Percentiles rank a stretch among this genome's conserved stretches.
These are phyloP conservation scores for Prunus kanzakura DNA, from an alignment of 306 rosid species.

Conservation along the genomic window DNA sequence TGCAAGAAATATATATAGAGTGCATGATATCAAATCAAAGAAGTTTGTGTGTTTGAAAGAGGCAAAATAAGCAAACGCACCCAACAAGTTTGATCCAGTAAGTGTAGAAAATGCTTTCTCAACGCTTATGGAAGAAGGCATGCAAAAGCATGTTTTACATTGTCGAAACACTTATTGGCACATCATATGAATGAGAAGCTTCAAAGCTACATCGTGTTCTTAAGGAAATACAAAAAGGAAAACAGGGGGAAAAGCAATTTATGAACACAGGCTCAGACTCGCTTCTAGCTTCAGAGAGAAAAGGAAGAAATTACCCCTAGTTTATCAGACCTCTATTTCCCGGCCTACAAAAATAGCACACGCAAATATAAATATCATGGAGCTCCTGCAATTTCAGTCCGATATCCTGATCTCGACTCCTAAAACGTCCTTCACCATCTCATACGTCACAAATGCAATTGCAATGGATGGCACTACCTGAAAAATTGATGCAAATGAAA, in stretches of 20 bases:
- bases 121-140: slow-evolving; percentile 37
- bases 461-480: slow-evolving; percentile 99
- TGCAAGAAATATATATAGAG: not conserved
- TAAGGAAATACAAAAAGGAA: slow-evolving; percentile 36
- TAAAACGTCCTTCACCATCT: slow-evolving; percentile 90
- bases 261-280: slow-evolving; percentile 49
- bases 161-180: slow-evolving; percentile 67
- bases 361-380: slow-evolving; percentile 21
- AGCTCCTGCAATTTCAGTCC: slow-evolving; percentile 44
- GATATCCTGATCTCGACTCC: slow-evolving; percentile 98
- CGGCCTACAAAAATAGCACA: slow-evolving; percentile 67
- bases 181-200: slow-evolving; percentile 43
- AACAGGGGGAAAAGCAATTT: slow-evolving; percentile 56
- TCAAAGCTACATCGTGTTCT: slow-evolving; percentile 39
- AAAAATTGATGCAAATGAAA: slow-evolving; percentile 25
- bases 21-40: not conserved
- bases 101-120: slow-evolving; percentile 38
- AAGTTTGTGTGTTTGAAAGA: not conserved
- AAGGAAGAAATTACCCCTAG: slow-evolving; percentile 34
- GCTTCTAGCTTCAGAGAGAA: slow-evolving; percentile 44
- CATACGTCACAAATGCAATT: slow-evolving; percentile 85
- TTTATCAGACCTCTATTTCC: slow-evolving; percentile 61
- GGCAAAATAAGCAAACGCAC: too few species aligned
- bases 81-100: not conserved
- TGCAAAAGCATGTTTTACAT: slow-evolving; percentile 46